These are phyloP conservation scores for Mycena capillaripes DNA, from an alignment of 768 basidiomycete species.

Conservation along the genomic window DNA sequence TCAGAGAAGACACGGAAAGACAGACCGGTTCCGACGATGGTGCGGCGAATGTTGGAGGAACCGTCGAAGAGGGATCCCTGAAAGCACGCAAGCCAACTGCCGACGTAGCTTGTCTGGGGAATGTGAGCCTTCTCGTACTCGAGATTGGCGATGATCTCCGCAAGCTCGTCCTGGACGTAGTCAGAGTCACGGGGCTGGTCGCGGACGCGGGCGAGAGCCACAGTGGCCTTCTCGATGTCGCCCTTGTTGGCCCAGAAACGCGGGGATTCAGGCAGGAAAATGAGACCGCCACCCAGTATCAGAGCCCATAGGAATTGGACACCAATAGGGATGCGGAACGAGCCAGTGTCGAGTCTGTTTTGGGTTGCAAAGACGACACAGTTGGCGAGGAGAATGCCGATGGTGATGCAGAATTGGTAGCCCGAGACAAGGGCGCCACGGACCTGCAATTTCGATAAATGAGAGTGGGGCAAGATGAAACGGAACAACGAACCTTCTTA, in stretches of 20 bases:
- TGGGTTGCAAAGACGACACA: constrained; percentile 67
- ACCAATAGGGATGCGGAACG: constrained; percentile 84
- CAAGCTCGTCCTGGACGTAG: constrained; percentile 67
- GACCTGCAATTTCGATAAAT: background rate
- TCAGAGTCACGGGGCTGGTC: constrained; percentile 62
- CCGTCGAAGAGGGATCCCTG: constrained; percentile 46
- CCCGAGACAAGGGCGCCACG: background rate
- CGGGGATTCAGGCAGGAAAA: background rate
- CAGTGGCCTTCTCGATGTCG: no score
- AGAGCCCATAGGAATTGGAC: no score
- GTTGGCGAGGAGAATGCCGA: background rate
- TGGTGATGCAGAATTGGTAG: background rate
- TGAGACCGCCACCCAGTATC: constrained; percentile 62
- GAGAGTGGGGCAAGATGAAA: background rate
- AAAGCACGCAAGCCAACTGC: constrained; percentile 64
- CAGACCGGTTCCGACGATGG: constrained; percentile 78
- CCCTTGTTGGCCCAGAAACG: background rate
- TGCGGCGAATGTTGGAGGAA: constrained; percentile 57
- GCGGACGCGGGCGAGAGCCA: constrained; percentile 75
- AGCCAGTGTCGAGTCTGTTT: constrained; percentile 59
- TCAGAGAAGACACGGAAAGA: background rate
- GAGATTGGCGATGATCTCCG: constrained; percentile 66
- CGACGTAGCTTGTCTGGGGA: constrained; percentile 74
- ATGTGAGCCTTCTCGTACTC: constrained; percentile 69
- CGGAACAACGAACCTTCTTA: background rate